Base-by-base conservation (phyloP, 2,329 filamentous ascomycete species). In the Pyrenophora graminea region DNA sequence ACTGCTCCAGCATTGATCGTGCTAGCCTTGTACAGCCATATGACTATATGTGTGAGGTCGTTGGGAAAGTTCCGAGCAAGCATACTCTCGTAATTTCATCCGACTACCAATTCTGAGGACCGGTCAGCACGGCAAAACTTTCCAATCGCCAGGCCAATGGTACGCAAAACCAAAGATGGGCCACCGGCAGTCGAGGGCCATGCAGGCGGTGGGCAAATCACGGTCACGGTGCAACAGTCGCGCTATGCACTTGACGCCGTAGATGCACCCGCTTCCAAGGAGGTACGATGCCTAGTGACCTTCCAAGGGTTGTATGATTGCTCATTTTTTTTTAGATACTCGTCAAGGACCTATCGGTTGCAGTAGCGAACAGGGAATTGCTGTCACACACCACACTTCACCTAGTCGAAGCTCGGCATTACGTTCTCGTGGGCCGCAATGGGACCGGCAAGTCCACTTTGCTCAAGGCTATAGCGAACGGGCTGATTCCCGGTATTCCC, bases 381-480 rank as follows among this genome's bases (percentile, higher is more conserved):
- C 77, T 95, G 3, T 78, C 78, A 8, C 84, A 88, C 68, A 88
- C 87, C 1, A 85, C 85, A 49, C 74, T 95, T 31, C 83, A 85
- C 19, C 75, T 95, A 3, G 89, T 93, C 58, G 83, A 85, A 42
- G 87, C 88, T 0, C 79, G 85, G 39, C 81, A 88, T 54, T 95
- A 95, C 77, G 90, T 89, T 0, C 77, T 95, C 1, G 79, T 93
- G 17, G 91, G 90, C 0, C 81, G 89, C 6, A 95, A 95, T 72
- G 90, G 90, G 0, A 88, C 86, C 2, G 91, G 90, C 5, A 95
- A 95, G 68, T 92, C 89, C 3, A 93, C 89, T 0, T 74, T 93
- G 6, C 76, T 94, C 13, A 84, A 84, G 64, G 89, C 90, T 1
- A 85, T 95, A 59, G 87, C 85, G 4, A 85, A 91, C 55, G 90